Percentiles rank a stretch among this genome's conserved stretches.
Evolutionary conservation across 2,329 filamentous ascomycete species (phyloP).

Genomic region (Aspergillus uvarum): DNA sequence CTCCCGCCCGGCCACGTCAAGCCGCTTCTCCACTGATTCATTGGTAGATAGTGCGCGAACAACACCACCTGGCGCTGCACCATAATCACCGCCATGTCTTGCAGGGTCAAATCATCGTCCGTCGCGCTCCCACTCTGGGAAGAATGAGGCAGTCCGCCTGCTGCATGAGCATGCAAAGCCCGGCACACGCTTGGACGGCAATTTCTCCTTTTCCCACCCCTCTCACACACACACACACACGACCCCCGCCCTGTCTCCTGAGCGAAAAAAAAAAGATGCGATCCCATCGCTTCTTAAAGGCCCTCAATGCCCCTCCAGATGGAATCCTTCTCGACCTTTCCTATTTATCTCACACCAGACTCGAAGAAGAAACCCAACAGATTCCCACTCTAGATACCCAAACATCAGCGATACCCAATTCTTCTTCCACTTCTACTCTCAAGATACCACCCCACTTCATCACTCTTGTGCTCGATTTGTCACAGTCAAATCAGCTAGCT

Average conservation of each 20-base stretch:
- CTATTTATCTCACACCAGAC: slow-evolving; percentile 14
- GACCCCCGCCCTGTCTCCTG: slow-evolving; percentile 9
- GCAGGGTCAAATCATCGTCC: slow-evolving; percentile 23
- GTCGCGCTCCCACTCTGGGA: slow-evolving; percentile 1
- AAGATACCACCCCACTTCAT: slow-evolving; percentile 10
- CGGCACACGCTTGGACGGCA: slow-evolving; percentile 19
- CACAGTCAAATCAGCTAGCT: slow-evolving; percentile 21
- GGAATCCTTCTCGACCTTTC: slow-evolving; percentile 11
- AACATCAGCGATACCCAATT: slow-evolving; percentile 3
- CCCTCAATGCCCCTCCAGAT: slow-evolving; percentile 12
- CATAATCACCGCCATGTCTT: slow-evolving; percentile 22
- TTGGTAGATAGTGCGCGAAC: slow-evolving; percentile 15
- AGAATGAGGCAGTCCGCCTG: slow-evolving; percentile 15
- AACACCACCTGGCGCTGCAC: slow-evolving; percentile 20
- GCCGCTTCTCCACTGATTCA: slow-evolving; percentile 3
- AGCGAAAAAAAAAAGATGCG: not conserved
- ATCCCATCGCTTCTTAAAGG: slow-evolving; percentile 16
- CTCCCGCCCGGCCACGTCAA: slow-evolving; percentile 23
- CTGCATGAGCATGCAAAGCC: slow-evolving; percentile 17
- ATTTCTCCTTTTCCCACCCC: slow-evolving; percentile 11
- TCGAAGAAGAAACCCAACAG: slow-evolving; percentile 13
- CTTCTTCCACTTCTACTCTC: slow-evolving; percentile 6
- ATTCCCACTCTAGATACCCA: slow-evolving; percentile 9
- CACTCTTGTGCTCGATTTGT: slow-evolving; percentile 22
- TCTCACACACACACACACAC: slow-evolving; percentile 8